Evolutionary conservation across 176 grass and related monocot genomes (phyloP).

Genomic region (Areca catechu): DNA sequence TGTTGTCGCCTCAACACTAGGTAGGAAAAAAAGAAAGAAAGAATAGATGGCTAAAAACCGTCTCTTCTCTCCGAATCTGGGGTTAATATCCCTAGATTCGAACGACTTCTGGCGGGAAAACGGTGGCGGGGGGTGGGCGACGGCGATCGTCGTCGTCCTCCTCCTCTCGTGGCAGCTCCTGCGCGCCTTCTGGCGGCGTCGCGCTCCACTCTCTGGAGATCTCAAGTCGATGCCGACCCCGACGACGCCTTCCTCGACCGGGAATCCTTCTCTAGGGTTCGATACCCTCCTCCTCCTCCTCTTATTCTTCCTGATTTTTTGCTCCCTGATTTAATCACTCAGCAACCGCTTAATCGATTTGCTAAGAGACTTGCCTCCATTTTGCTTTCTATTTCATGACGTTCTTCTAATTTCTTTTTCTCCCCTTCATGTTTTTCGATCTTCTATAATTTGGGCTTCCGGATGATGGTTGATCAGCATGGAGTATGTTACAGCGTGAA

Average conservation of each 20-base stretch:
- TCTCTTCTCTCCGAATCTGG: neutral
- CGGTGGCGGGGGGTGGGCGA: slow-evolving; percentile 48
- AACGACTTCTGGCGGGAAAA: slow-evolving; percentile 34
- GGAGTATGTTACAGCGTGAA: too few species aligned
- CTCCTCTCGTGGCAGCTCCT: slow-evolving; percentile 30
- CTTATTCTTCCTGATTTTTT: neutral
- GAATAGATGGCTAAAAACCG: neutral
- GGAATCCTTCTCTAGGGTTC: neutral
- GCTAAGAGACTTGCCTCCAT: too few species aligned
- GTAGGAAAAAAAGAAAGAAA: too few species aligned
- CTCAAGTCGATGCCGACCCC: neutral
- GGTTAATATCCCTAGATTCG: neutral
- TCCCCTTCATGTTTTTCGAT: too few species aligned
- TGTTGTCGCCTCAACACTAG: too few species aligned
- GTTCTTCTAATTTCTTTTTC: too few species aligned
- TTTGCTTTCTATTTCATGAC: too few species aligned
- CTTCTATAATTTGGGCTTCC: too few species aligned
- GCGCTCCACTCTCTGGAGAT: neutral
- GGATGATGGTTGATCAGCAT: too few species aligned
- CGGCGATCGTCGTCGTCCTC: slow-evolving; percentile 40
- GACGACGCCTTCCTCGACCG: neutral
- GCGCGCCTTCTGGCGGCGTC: slow-evolving; percentile 25
- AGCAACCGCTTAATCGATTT: too few species aligned
- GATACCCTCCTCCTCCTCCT: neutral
- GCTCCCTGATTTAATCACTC: too few species aligned